Evolutionary conservation across 1,284 basidiomycete genomes (phyloP), one percentile per base, ranked within the genome.

Genomic region (Malassezia arunalokei): DNA sequence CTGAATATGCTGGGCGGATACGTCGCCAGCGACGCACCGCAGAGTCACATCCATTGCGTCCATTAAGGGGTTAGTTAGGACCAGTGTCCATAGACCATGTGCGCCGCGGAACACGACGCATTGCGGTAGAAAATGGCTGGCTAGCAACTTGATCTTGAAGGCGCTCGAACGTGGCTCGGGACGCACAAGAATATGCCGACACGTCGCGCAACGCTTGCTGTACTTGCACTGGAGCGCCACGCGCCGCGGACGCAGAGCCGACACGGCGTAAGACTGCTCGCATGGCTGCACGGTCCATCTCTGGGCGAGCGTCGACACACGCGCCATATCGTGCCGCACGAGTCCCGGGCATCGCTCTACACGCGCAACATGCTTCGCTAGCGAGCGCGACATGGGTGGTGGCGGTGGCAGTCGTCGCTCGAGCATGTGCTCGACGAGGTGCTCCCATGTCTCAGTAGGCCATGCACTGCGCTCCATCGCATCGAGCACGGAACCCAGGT

Each of bases 121-220:
- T 31, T 28, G 81, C 0, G 92, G 94, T 14, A 99, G 78, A 74
- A 95, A 96, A 73, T 87, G 91, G 27, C 84, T 81, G 0, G 92
- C 94, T 42, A 92, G 86, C 42, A 95, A 83, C 74, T 94, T 95
- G 76, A 98, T 96, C 76, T 96, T 96, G 80, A 85, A 95, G 6
- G 87, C 81, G 63, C 87, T 85, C 0, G 90, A 84, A 73, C 96
- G 98, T 66, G 90, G 86, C 73, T 99, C 94, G 1, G 94, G 94
- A 69, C 95, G 94, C 75, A 96, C 92, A 56, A 98, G 81, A 62
- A 96, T 92, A 75, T 96, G 92, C 12, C 86, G 83, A 73, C 94
- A 99, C 2, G 80, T 80, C 5, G 88, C 84, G 76, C 94, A 99
- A 6, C 94, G 85, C 75, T 96, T 96, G 3, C 89, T 89, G 45